Evolutionary conservation across 768 basidiomycete genomes (phyloP), one percentile per base, ranked within the genome.

Genomic region (Phylloporus scabripes): DNA sequence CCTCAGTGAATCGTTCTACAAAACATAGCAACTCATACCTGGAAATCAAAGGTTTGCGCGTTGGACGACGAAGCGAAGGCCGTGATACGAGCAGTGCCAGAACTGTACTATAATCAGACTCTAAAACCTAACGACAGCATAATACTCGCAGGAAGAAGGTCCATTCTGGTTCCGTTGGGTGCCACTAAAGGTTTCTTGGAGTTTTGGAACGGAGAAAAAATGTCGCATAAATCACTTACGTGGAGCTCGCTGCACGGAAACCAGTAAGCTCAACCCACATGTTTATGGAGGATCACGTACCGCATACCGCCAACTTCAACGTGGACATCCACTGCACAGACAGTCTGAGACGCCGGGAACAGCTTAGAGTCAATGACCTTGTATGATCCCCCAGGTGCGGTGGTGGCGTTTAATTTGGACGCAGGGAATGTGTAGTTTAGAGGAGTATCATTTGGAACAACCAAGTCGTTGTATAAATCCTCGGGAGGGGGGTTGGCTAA

Each of bases 221-320:
- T 21, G 5, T 12, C 4, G 29, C 21, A 34, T 15, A 33, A 20
- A 47, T 39, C 14, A 61, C 73, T 62, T 52, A 74, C 73, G 45
- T 77, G 76, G 40, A 77, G 69, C 50, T 77, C 77, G 40, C 77
- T 71, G 17, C 37, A 42, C 4, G 34, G 6, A 9, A 20, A 33
- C 10, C 0, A 15, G 37, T 58, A 8, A 56, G 36, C 11, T 1
- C 46, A 6, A 8, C 15, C 1, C 32, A n/a, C 23, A 6, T 11
- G 21, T 6, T 23, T 9, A 26, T 15, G 14, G 38, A 17, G 14
- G 34, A 42, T 18, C 24, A 62, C 68, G 15, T 40, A 79, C 79
- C 80, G 73, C 69, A 83, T 75, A 8, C 78, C 82, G n/a, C 79
- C 82, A 28, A 73, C 75, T 47, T 82, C 74, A 24, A 85, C 73